Evolutionary conservation across 352 stramenopile species (phyloP), one percentile per base, ranked within the genome.

Genomic region (Peronospora belbahrii): DNA sequence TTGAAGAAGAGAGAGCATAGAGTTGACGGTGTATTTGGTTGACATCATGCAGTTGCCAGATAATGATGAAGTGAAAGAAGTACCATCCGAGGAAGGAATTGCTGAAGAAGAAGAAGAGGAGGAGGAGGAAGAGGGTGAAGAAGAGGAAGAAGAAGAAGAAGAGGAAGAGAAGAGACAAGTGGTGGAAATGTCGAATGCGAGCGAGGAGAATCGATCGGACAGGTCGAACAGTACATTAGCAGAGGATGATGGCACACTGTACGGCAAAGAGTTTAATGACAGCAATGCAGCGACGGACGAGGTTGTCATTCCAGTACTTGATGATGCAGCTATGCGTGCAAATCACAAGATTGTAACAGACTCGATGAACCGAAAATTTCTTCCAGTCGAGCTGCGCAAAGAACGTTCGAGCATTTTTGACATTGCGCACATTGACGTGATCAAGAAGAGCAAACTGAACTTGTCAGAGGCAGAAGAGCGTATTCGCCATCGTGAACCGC

Each of bases 311-410:
- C 70, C 70, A 0, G 62, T 86, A 23, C 66, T 85, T 38, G 59
- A 79, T 37, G 65, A 67, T 23, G 69, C 69, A 37, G 65, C 72
- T 3, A 71, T 82, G 22, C 61, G 68, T 11, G 74, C 75, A 10
- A 86, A 75, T 48, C 70, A 81, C 27, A 81, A 86, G 56, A 80
- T 90, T 34, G 71, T 90, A n/a, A 61, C 60, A 0, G 78, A 90
- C 44, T 83, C 78, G 42, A 87, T 90, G 75, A 85, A 85, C 41
- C 74, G 85, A 35, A 88, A 85, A 46, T 90, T 90, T 41, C 57
- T 90, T 13, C 78, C 78, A 0, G 61, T 61, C 7, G 78, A 90
- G 40, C 61, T 90, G 6, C 68, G 71, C 24, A 67, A 81, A 24
- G 62, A 74, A 15, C 56, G 67, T 13, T 66, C 63, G 10, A 77